phyloP scores from a whole-genome alignment of 73 alveolate species.

The Chromera velia region DNA sequence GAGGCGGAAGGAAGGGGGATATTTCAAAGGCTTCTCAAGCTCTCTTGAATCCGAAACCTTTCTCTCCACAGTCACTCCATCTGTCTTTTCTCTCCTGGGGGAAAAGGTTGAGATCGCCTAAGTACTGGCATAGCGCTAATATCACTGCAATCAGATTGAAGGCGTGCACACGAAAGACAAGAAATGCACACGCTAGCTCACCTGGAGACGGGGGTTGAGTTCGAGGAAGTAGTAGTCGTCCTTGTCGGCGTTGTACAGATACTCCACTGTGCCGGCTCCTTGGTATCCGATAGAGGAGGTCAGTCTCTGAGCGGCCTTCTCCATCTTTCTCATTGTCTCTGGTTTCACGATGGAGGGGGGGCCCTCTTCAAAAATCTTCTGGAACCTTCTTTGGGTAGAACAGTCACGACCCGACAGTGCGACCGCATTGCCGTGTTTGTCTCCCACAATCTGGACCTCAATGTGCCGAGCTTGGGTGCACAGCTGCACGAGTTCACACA shows the following conservation, averaged over 20 bases:
- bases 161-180: no score
- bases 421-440: constrained; percentile 61
- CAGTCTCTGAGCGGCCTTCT: constrained; percentile 56
- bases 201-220: constrained; percentile 64
- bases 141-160: no score
- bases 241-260: constrained; percentile 54
- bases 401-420: constrained; percentile 66
- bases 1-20: no score
- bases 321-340: constrained; percentile 67
- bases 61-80: no score
- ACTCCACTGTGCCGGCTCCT: constrained; percentile 69
- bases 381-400: constrained; percentile 66
- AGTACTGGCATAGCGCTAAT: no score
- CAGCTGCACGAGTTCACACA: not conserved
- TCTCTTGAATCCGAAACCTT: no score
- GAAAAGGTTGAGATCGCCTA: no score
- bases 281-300: constrained; percentile 61
- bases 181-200: no score
- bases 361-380: constrained; percentile 69
- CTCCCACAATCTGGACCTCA: constrained; percentile 42
- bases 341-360: constrained; percentile 58
- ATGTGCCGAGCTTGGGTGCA: constrained; percentile 42
- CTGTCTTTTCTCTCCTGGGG: no score
- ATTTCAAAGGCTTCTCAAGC: no score
- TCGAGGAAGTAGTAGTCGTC: constrained; percentile 62